phyloP scores from a whole-genome alignment of 495 filamentous ascomycete genomes.

The Clohesyomyces aquaticus region DNA sequence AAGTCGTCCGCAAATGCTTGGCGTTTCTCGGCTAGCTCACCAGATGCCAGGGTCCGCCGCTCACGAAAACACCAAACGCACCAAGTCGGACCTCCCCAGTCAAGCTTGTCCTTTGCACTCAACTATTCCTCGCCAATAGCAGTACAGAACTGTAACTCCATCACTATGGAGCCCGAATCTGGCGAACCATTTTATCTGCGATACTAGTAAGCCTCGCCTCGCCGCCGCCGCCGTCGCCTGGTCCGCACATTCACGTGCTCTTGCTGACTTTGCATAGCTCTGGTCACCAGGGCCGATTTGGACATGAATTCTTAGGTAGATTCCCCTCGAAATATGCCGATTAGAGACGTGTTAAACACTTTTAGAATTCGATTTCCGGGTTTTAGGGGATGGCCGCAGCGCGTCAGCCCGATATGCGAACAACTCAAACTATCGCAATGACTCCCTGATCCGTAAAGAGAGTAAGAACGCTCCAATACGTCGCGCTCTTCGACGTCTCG shows the following conservation, averaged over 20 bases:
- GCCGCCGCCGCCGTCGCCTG: too few relatives aligned
- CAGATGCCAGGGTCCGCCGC: neutral
- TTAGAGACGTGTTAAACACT: slow-evolving; percentile 11
- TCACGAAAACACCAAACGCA: slow-evolving; percentile 11
- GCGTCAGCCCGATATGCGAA: slow-evolving; percentile 97
- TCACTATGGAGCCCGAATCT: slow-evolving; percentile 32
- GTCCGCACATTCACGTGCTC: slow-evolving; percentile 24
- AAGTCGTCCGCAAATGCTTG: slow-evolving; percentile 17
- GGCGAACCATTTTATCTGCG: slow-evolving; percentile 91
- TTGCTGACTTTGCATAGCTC: slow-evolving; percentile 61
- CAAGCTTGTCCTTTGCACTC: too few relatives aligned
- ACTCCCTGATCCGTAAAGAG: slow-evolving; percentile 98
- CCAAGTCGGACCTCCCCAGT: too few relatives aligned
- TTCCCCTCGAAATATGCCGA: neutral
- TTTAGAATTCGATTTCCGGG: slow-evolving; percentile 94
- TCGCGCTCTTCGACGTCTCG: neutral
- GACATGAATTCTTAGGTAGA: slow-evolving; percentile 96
- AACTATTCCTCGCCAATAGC: neutral
- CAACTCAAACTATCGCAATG: slow-evolving; percentile 99
- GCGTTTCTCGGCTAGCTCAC: slow-evolving; percentile 13
- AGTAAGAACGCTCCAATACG: slow-evolving; percentile 65
- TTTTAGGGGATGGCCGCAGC: slow-evolving; percentile 90
- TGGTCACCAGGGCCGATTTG: slow-evolving; percentile 95
- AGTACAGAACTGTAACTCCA: neutral
- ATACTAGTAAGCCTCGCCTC: slow-evolving; percentile 78